Conservation (phyloP, 352 stramenopile species). For the Phytophthora kernoviae region DNA sequence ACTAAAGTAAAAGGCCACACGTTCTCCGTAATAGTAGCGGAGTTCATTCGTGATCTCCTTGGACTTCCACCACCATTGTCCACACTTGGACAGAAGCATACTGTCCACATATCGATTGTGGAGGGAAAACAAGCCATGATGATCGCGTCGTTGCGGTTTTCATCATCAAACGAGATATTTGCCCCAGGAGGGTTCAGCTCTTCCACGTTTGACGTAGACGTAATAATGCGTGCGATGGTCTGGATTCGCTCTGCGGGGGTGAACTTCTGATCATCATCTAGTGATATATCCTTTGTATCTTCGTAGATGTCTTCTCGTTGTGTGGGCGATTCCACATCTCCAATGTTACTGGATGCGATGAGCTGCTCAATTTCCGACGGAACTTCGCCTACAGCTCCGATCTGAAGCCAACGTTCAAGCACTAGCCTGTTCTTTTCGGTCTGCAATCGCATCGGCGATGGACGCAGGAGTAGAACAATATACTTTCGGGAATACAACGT, state of each 20-base stretch:
- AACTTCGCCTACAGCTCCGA: constrained; percentile 84
- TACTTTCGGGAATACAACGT: constrained; percentile 86
- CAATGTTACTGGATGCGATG: constrained; percentile 79
- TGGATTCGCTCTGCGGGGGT: constrained; percentile 84
- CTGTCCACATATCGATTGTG: constrained; percentile 82
- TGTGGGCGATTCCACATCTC: constrained; percentile 37
- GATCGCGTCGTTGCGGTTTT: constrained; percentile 75
- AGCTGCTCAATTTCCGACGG: constrained; percentile 87
- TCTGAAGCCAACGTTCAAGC: constrained; percentile 86
- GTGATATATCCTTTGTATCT: constrained; percentile 25
- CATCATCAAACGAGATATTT: constrained; percentile 77
- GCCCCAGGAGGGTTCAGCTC: constrained; percentile 81
- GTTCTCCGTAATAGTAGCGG: constrained; percentile 84
- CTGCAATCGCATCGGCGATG: constrained; percentile 63
- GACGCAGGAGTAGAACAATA: constrained; percentile 72
- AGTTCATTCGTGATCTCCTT: constrained; percentile 87
- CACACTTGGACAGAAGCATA: constrained; percentile 71
- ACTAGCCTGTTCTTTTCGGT: constrained; percentile 83
- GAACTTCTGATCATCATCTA: constrained; percentile 75
- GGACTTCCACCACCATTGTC: constrained; percentile 76
- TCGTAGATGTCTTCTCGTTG: constrained; percentile 22
- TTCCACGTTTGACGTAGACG: constrained; percentile 68
- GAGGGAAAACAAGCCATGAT: constrained; percentile 85
- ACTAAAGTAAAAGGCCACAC: constrained; percentile 86
- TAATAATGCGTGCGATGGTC: constrained; percentile 88